A percentile compares a stretch with the other conserved stretches of the same genome.
Evolutionary conservation across 148 eudicot genomes (phyloP).

Genomic region (Amaranthus cruentus): DNA sequence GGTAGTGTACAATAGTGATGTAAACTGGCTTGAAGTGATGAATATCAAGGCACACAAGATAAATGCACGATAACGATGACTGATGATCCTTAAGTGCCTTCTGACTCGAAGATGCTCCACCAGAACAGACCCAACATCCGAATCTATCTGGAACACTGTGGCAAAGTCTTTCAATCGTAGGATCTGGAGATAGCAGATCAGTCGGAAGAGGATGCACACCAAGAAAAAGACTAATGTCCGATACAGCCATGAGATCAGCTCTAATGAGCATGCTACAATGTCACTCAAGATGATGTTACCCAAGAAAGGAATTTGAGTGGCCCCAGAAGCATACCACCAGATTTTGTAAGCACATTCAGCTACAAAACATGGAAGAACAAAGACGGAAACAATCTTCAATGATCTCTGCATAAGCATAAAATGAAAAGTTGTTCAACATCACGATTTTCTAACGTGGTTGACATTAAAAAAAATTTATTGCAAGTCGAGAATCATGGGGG

Average conservation of each 20-base stretch:
- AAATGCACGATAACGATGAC: constrained; percentile 75
- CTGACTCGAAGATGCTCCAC: constrained; percentile 78
- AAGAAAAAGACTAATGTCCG: constrained; percentile 76
- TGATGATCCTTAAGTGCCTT: constrained; percentile 67
- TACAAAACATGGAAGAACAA: constrained; percentile 78
- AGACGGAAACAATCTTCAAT: constrained; percentile 55
- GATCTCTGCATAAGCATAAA: constrained; percentile 59
- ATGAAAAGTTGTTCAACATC: background rate
- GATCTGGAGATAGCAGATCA: constrained; percentile 84
- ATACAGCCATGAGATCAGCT: constrained; percentile 83
- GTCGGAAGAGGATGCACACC: constrained; percentile 86
- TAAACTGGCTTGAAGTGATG: constrained; percentile 64
- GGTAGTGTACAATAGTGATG: constrained; percentile 61
- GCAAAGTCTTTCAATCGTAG: constrained; percentile 79
- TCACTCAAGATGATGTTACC: constrained; percentile 61
- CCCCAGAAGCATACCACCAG: constrained; percentile 94
- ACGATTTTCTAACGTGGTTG: background rate
- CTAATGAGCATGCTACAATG: constrained; percentile 55
- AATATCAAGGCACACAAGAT: constrained; percentile 57
- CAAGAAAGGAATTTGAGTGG: constrained; percentile 61
- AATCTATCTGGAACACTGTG: constrained; percentile 52
- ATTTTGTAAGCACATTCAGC: constrained; percentile 76
- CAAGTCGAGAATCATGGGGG: too few relatives aligned
- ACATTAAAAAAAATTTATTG: too few relatives aligned
- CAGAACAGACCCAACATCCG: constrained; percentile 70